Percentiles rank a stretch among this genome's conserved stretches.
Conservation (phyloP, 345 rosid species). For the Acer campestre region DNA sequence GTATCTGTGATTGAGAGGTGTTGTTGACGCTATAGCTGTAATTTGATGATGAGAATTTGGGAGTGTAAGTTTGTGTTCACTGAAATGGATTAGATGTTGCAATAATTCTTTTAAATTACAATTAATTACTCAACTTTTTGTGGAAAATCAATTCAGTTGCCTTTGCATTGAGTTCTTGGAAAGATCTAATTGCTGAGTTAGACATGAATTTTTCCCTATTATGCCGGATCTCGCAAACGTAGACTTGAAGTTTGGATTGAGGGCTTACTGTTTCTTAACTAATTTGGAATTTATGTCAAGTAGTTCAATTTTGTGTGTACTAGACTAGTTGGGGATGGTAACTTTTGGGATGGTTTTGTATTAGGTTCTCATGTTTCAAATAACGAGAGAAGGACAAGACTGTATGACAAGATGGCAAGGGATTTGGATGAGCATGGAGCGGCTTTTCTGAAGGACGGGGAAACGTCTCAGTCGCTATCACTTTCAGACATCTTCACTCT, state of each 20-base stretch:
- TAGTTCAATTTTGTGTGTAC: background rate
- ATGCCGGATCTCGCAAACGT: background rate
- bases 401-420: conserved; percentile 80
- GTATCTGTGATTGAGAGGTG: background rate
- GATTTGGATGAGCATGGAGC: conserved; percentile 80
- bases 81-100: background rate
- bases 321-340: background rate
- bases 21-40: background rate
- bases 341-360: conserved; percentile 9
- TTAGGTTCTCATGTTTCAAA: conserved; percentile 47
- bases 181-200: background rate
- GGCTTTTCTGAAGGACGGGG: conserved; percentile 72
- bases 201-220: background rate
- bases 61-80: no score
- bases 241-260: background rate
- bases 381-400: conserved; percentile 49
- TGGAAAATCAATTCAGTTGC: background rate
- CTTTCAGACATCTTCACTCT: conserved; percentile 79
- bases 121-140: background rate
- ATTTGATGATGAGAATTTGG: background rate
- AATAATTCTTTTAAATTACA: background rate
- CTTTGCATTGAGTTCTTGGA: background rate
- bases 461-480: conserved; percentile 85
- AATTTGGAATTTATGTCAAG: background rate
- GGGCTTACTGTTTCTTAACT: background rate